Conservation (phyloP, 2,329 filamentous ascomycete genomes). For the Exserohilum rostratum region DNA sequence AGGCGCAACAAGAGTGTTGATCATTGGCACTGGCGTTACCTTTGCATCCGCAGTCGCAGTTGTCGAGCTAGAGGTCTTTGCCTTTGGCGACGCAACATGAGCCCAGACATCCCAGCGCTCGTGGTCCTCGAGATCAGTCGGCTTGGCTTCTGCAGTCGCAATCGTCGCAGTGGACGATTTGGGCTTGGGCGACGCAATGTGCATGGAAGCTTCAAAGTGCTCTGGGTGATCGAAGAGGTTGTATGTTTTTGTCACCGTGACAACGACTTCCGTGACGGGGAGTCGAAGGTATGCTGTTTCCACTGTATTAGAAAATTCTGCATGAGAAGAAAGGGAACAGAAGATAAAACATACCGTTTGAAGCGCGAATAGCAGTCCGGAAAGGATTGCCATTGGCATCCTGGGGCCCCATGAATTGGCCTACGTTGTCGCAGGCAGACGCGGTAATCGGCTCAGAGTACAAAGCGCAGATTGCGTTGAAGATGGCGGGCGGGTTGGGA, state of each 20-base stretch:
- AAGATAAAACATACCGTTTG: constrained; percentile 24
- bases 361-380: constrained; percentile 14
- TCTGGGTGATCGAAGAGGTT: neutral
- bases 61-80: no score
- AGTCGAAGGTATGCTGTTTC: neutral
- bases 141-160: no score
- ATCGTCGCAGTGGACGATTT: no score
- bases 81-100: no score
- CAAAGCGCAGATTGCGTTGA: constrained; percentile 19
- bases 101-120: no score
- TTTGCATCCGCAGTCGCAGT: no score
- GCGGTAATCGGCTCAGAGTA: constrained; percentile 9
- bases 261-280: neutral
- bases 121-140: no score
- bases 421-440: constrained; percentile 14
- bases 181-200: neutral
- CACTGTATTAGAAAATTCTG: no score
- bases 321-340: no score
- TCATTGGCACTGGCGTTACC: no score
- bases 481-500: constrained; percentile 23
- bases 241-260: neutral
- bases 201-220: neutral
- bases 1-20: no score
- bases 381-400: constrained; percentile 18
- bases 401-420: constrained; percentile 13